Base-by-base conservation (phyloP, 176 grass and related monocot species). In the Secale cereale region DNA sequence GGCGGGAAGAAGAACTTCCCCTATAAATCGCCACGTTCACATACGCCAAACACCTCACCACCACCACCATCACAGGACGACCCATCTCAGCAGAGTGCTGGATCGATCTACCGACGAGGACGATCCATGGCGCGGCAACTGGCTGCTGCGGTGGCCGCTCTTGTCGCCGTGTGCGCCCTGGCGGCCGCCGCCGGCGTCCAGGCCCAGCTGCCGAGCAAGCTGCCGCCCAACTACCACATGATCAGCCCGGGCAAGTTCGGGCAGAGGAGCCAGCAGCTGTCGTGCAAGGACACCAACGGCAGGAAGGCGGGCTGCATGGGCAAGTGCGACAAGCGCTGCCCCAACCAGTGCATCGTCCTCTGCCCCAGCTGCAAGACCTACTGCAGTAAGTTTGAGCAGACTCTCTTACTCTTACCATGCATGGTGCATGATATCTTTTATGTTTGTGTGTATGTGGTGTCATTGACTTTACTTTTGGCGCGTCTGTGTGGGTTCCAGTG, bases 321-420 rank as follows among this genome's bases (percentile, higher is more conserved):
- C 43, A 70, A 82, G 56, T 91, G 89, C 70, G 35, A 78, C 64
- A 31, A 1, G 7, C 74, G 75, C 5, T 92, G 90, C 87, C 87
- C 70, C 6, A 84, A 92, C 79, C 28, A 43, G 36, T 92, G 90
- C 88, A 70, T 92, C 36, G 90, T 88, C 69, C 63, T 83, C 56
- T 92, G 90, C 67, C 66, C 83, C 6, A 70, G 84, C 73, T 92
- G 90, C 87, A 74, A 89, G 43, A 84, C 67, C 45, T 92, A 84
- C 79, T 92, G 90, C 80, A 9, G 90, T 92, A 79, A 65, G 86
- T 81, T 50, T 6, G 45, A 48, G 45, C 4, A 16, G 14, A 48
- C 11, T 41, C 0, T 6, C 5, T 41, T 41, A n/a, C 11, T 14
- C 4, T 46, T 17, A 50, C 46, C 46, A 50, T 50, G 46, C 46